phyloP scores from a whole-genome alignment of 768 basidiomycete species.

The Mycena olivaceomarginata region DNA sequence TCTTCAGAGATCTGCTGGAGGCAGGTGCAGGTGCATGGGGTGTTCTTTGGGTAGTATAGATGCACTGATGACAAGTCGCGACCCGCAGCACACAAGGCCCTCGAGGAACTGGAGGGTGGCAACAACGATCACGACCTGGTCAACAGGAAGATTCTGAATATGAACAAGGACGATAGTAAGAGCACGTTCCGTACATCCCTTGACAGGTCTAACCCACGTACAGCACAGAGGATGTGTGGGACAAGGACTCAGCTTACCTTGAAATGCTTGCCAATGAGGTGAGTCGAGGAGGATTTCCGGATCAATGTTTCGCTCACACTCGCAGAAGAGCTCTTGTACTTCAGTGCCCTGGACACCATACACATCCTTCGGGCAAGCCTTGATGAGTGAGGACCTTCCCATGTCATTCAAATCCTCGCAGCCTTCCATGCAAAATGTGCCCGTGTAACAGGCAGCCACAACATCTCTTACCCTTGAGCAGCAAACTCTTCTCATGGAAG shows the following conservation, averaged over 20 bases:
- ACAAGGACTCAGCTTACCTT: slow-evolving; percentile 91
- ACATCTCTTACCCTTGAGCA: slow-evolving; percentile 84
- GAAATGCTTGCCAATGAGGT: slow-evolving; percentile 92
- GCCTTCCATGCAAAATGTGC: slow-evolving; percentile 84
- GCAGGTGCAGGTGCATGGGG: slow-evolving; percentile 80
- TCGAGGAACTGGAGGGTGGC: slow-evolving; percentile 65
- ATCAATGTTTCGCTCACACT: neutral
- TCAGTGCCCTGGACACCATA: slow-evolving; percentile 91
- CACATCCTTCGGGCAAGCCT: slow-evolving; percentile 83
- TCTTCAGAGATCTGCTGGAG: slow-evolving; percentile 87
- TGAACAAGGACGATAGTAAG: slow-evolving; percentile 82
- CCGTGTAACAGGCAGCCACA: slow-evolving; percentile 83
- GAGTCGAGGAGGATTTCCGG: slow-evolving; percentile 41
- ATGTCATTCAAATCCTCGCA: slow-evolving; percentile 50
- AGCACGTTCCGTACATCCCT: slow-evolving; percentile 6
- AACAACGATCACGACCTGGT: slow-evolving; percentile 66
- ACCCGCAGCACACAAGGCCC: slow-evolving; percentile 71
- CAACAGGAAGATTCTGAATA: slow-evolving; percentile 74
- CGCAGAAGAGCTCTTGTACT: slow-evolving; percentile 89
- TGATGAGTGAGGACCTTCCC: slow-evolving; percentile 74
- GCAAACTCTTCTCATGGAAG: slow-evolving; percentile 89
- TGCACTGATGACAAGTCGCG: slow-evolving; percentile 17
- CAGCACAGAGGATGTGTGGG: slow-evolving; percentile 88
- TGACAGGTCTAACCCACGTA: slow-evolving; percentile 34
- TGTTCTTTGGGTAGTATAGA: neutral